Base-by-base conservation (phyloP, 2,329 filamentous ascomycete genomes). In the Colletotrichum chrysophilum region DNA sequence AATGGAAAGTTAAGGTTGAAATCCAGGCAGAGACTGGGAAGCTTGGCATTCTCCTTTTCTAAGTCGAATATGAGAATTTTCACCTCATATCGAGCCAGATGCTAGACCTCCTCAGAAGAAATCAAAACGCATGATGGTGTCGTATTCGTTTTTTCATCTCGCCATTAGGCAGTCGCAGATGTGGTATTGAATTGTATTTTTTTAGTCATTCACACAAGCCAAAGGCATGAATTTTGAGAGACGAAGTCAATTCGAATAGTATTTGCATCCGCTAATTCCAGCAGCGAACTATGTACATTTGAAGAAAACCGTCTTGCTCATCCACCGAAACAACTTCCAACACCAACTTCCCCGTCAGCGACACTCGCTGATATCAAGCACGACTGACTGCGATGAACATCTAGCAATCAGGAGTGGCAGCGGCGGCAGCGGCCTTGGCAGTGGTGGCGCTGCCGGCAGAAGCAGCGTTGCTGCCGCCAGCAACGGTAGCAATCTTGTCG, bases 201-300 rank as follows among this genome's bases (percentile, higher is more conserved):
- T 18, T 16, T 16, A 7, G 36, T 38, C 36, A 38, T 18, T 38
- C 4, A 34, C 16, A n/a, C 8, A 43, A 43, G 38, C 38, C 18
- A 43, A 21, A 52, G 10, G n/a, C 43, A 12, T n/a, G 4, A 13
- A 13, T 7, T 13, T 52, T 21, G 43, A 52, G n/a, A 52, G n/a
- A 52, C 64, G 66, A 64, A 69, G 32, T 70, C 66, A 58, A 70
- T 56, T 38, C 38, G 36, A 7, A n/a, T 30, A 18, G 26, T 74
- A 58, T 64, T 70, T 74, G 71, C 71, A 74, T 55, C 43, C 38
- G 66, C 71, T 9, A 26, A 56, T 16, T 24, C 71, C 58, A 70
- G 71, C 66, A 69, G 56, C 66, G 66, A 67, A 68, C 30, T 73
- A 73, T 73, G 14, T 70, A 73, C 58, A 73, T 18, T 4, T 32